Conservation (phyloP, 176 grass and related monocot genomes). For the Oropetium thomaeum region DNA sequence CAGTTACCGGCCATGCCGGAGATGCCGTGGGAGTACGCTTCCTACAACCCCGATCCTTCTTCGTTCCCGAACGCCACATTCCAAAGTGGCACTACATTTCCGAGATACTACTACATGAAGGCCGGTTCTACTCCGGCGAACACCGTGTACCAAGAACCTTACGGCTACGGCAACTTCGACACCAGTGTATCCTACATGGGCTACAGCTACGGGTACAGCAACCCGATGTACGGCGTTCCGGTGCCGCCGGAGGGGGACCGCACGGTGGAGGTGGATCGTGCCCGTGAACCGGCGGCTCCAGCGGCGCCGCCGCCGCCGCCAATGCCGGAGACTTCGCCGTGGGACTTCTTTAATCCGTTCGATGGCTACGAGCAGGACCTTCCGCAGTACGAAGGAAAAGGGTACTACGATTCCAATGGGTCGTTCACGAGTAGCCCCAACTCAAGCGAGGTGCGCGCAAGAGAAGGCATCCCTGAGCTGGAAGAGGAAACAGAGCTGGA, state of each 20-base stretch:
- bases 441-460: constrained; percentile 81
- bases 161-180: constrained; percentile 42
- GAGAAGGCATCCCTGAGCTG: constrained; percentile 87
- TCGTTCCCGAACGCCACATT: constrained; percentile 35
- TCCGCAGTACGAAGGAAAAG: constrained; percentile 26
- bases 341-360: constrained; percentile 89
- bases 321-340: constrained; percentile 39
- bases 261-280: constrained; percentile 11
- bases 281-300: not conserved
- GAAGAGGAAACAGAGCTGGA: constrained; percentile 91
- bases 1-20: not conserved
- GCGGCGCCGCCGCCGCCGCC: constrained; percentile 54
- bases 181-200: constrained; percentile 42
- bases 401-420: not conserved
- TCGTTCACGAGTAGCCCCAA: constrained; percentile 74
- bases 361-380: constrained; percentile 58
- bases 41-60: constrained; percentile 27
- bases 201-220: constrained; percentile 44
- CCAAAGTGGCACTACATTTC: constrained; percentile 26
- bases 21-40: constrained; percentile 37
- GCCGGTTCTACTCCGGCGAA: constrained; percentile 41
- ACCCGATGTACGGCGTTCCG: constrained; percentile 49
- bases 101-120: constrained; percentile 74
- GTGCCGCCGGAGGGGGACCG: constrained; percentile 15
- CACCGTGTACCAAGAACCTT: constrained; percentile 77